Base-by-base conservation (phyloP, 139 green algal species). In the Tetratostichococcus sp. region DNA sequence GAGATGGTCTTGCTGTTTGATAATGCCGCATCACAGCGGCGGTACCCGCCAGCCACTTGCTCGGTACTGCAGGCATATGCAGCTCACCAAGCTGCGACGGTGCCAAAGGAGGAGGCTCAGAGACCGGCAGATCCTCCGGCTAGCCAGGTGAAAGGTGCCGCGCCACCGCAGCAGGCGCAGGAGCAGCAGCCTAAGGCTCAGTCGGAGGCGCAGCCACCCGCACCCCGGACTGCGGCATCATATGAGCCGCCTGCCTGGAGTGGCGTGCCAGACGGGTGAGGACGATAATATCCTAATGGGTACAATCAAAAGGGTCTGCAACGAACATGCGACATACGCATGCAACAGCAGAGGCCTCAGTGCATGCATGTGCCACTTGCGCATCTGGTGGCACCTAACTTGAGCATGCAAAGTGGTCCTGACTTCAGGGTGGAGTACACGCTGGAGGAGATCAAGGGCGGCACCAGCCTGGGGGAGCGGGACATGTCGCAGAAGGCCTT, bases 371-470 rank as follows among this genome's bases (percentile, higher is more conserved):
- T 39, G 30, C 71, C 31, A 30, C 8, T 8, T 69, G 33, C 32
- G 30, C 42, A 71, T 43, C 22, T 30, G 72, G 28, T 30, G 43
- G 35, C n/a, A n/a, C n/a, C n/a, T n/a, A n/a, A n/a, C n/a, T n/a
- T n/a, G n/a, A n/a, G n/a, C n/a, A n/a, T n/a, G n/a, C n/a, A n/a
- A n/a, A n/a, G n/a, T n/a, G n/a, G n/a, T n/a, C n/a, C n/a, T n/a
- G n/a, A n/a, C 4, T 72, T 58, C 79, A 93, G 87, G 31, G 69
- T 91, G n/a, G 72, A 75, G 0, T 94, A 89, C 66, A 58, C 42
- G 0, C 22, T 94, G 43, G 90, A 94, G 74, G 71, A 93, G 0
- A 81, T 94, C 69, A 93, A 93, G 77, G 74, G 70, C 19, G 90
- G 90, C 2, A 43, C 80, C 22, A 84, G 89, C n/a, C n/a, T 94